A percentile compares a stretch with the other conserved stretches of the same genome.
Evolutionary conservation across 1,139 yeast genomes (phyloP).

Genomic region (Debaryomyces coudertii): DNA sequence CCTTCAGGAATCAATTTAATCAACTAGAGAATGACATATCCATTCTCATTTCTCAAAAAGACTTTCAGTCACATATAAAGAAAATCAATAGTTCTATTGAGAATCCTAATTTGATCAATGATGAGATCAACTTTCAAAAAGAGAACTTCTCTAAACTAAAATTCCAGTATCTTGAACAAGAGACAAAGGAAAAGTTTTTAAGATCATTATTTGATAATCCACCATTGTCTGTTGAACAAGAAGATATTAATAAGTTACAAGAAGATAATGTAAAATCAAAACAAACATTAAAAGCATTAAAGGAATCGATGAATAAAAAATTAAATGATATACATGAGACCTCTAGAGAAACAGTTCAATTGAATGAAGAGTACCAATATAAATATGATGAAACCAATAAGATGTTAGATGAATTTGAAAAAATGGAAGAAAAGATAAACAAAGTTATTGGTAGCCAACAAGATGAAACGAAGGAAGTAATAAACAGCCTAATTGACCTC

Average conservation of each 20-base stretch:
- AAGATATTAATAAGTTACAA: constrained; percentile 23
- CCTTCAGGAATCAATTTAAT: neutral
- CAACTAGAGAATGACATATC: constrained; percentile 3
- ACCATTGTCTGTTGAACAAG: constrained; percentile 20
- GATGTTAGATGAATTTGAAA: constrained; percentile 21
- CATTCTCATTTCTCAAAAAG: constrained; percentile 16
- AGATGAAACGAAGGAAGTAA: constrained; percentile 13
- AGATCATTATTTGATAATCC: constrained; percentile 25
- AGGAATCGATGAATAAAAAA: constrained; percentile 21
- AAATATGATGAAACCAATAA: constrained; percentile 17
- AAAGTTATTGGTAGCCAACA: constrained; percentile 15
- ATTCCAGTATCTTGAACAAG: constrained; percentile 67
- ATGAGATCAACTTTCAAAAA: constrained; percentile 36
- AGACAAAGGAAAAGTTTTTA: constrained; percentile 64
- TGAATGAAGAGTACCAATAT: constrained; percentile 20
- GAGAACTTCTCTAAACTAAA: constrained; percentile 55
- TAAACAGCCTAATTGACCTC: constrained; percentile 12
- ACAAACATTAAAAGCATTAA: constrained; percentile 22
- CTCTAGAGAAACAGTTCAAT: constrained; percentile 21
- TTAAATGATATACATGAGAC: constrained; percentile 24
- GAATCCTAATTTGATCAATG: constrained; percentile 32
- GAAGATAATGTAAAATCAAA: constrained; percentile 23
- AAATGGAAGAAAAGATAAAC: constrained; percentile 24
- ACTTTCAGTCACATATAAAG: constrained; percentile 15
- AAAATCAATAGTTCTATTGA: constrained; percentile 12